Conservation (phyloP, 352 stramenopile genomes). For the Globisporangium irregulare region DNA sequence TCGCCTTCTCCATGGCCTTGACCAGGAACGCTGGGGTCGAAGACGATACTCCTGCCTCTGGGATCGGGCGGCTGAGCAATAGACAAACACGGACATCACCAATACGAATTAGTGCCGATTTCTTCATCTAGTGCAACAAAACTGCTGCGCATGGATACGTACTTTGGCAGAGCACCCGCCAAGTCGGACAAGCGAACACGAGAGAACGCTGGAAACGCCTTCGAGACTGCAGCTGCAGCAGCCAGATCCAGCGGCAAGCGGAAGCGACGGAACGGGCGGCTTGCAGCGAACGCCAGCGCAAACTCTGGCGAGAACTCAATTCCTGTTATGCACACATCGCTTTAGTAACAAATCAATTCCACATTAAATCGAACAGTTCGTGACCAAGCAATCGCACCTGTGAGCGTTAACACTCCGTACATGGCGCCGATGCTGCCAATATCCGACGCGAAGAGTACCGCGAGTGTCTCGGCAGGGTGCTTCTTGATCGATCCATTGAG, state of each 20-base stretch:
- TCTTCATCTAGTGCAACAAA: background rate
- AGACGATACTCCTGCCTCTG: conserved; percentile 11
- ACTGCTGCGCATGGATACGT: conserved; percentile 4
- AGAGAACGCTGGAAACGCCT: conserved; percentile 70
- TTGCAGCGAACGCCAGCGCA: conserved; percentile 78
- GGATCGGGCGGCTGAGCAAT: conserved; percentile 20
- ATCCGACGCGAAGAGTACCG: conserved; percentile 76
- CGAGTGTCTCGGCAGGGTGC: conserved; percentile 70
- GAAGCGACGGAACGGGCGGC: conserved; percentile 77
- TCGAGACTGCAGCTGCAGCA: conserved; percentile 58
- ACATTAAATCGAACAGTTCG: background rate
- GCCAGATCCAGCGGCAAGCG: conserved; percentile 77
- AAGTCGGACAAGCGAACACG: conserved; percentile 71
- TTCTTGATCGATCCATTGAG: conserved; percentile 79
- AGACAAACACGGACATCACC: background rate
- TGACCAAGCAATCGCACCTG: conserved; percentile 23
- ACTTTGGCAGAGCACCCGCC: conserved; percentile 55
- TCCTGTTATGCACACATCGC: conserved; percentile 18
- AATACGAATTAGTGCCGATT: background rate
- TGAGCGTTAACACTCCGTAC: conserved; percentile 67
- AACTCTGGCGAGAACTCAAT: conserved; percentile 84
- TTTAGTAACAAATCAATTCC: background rate
- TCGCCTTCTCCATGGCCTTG: conserved; percentile 67
- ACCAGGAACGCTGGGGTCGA: conserved; percentile 39
- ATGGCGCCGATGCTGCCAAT: conserved; percentile 78